phyloP scores from a whole-genome alignment of 331 rosid genomes.

The Rosa hybrid region DNA sequence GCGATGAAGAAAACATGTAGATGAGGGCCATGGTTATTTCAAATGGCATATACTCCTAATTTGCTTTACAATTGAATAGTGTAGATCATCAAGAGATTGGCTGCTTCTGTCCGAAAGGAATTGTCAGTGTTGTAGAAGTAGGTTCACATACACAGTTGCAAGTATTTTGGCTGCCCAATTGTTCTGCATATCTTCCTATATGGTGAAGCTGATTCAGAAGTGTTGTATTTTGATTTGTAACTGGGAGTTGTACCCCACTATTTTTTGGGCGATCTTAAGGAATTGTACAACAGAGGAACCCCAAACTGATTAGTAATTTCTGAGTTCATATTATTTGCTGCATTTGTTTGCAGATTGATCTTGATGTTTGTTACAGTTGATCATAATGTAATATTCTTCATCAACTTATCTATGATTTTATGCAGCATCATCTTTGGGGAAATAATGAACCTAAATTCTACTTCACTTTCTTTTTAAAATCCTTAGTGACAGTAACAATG shows the following conservation, averaged over 20 bases:
- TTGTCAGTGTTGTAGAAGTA: neutral
- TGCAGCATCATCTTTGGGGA: neutral
- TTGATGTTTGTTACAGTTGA: neutral
- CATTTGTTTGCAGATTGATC: neutral
- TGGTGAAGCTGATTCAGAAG: neutral
- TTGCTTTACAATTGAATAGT: neutral
- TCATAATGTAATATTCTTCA: neutral
- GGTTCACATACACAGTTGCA: neutral
- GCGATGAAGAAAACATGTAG: conserved; percentile 3
- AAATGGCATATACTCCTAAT: neutral
- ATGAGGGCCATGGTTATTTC: neutral
- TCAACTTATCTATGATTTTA: neutral
- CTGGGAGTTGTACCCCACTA: neutral
- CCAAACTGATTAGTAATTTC: neutral
- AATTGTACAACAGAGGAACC: neutral
- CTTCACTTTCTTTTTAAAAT: neutral
- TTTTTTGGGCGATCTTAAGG: neutral
- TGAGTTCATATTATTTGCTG: conserved; percentile 1
- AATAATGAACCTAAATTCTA: neutral
- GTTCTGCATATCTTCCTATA: neutral
- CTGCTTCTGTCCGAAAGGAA: neutral
- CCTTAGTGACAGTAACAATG: neutral
- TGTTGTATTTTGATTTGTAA: conserved; percentile 1
- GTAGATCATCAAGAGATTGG: neutral
- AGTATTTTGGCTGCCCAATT: neutral